Conservation (phyloP, 768 basidiomycete genomes). For the Lepiota brunneoincarnata region DNA sequence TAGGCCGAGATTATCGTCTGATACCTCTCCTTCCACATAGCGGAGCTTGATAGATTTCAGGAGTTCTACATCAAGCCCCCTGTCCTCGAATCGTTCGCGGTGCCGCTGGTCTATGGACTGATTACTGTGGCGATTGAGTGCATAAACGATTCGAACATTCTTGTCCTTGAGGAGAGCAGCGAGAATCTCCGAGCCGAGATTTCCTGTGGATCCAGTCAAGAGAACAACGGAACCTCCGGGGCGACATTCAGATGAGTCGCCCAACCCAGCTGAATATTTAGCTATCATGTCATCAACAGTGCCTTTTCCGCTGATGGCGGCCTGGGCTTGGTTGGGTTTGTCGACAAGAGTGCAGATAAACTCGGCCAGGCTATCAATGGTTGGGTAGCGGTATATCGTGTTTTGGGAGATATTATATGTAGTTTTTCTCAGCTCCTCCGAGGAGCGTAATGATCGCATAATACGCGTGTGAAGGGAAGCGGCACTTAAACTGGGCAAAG, state of each 20-base stretch:
- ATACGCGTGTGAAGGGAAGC: slow-evolving; percentile 33
- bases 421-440: slow-evolving; percentile 7
- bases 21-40: slow-evolving; percentile 30
- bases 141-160: slow-evolving; percentile 25
- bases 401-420: slow-evolving; percentile 28
- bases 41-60: slow-evolving; percentile 29
- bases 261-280: slow-evolving; percentile 28
- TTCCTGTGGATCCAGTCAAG: slow-evolving; percentile 39
- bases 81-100: slow-evolving; percentile 24
- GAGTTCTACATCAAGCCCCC: slow-evolving; percentile 24
- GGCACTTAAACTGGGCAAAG: slow-evolving; percentile 17
- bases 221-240: slow-evolving; percentile 24
- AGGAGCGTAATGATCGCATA: slow-evolving; percentile 26
- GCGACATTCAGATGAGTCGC: too few species aligned
- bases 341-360: slow-evolving; percentile 17
- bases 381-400: slow-evolving; percentile 25
- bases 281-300: slow-evolving; percentile 36
- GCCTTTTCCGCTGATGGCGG: neutral
- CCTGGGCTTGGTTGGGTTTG: slow-evolving; percentile 3
- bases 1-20: slow-evolving; percentile 28
- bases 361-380: slow-evolving; percentile 21
- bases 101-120: slow-evolving; percentile 21
- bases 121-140: slow-evolving; percentile 26
- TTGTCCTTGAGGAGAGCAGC: slow-evolving; percentile 20
- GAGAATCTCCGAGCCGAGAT: slow-evolving; percentile 34